Evolutionary conservation across 2,329 filamentous ascomycete species (phyloP).

Genomic region (Fusarium nodosum): DNA sequence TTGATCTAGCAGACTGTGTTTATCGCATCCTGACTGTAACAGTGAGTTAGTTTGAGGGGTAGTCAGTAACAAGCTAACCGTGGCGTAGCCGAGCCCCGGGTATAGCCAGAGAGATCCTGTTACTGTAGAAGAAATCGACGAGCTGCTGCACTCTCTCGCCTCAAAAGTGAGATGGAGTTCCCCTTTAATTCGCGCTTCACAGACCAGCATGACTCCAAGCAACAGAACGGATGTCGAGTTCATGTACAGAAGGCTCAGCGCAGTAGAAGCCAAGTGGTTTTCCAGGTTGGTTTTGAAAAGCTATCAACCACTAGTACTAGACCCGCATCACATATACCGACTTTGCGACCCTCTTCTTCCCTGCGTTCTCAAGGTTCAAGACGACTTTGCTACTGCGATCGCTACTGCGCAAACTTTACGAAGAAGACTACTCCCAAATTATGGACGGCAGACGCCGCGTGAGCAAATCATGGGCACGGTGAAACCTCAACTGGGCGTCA

Average conservation of each 20-base stretch:
- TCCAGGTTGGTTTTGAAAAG: constrained; percentile 84
- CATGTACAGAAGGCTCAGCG: constrained; percentile 71
- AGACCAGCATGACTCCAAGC: constrained; percentile 40
- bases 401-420: constrained; percentile 61
- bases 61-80: background rate
- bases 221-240: constrained; percentile 63
- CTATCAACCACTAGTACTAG: constrained; percentile 75
- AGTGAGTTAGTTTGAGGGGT: constrained; percentile 56
- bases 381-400: constrained; percentile 74
- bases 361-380: constrained; percentile 76
- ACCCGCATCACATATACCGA: constrained; percentile 67
- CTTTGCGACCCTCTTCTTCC: constrained; percentile 79
- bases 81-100: constrained; percentile 61
- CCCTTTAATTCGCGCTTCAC: constrained; percentile 64
- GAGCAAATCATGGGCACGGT: constrained; percentile 53
- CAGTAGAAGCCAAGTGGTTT: constrained; percentile 87
- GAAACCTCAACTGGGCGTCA: constrained; percentile 70
- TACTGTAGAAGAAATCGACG: constrained; percentile 80
- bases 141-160: constrained; percentile 74
- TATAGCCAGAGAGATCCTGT: constrained; percentile 58
- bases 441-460: constrained; percentile 18
- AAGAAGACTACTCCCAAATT: constrained; percentile 40
- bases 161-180: constrained; percentile 79
- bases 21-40: constrained; percentile 73
- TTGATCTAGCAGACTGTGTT: constrained; percentile 80